Evolutionary conservation across 805 yeast species (phyloP), one percentile per base, ranked within the genome.

Genomic region (Metschnikowia aberdeeniae): DNA sequence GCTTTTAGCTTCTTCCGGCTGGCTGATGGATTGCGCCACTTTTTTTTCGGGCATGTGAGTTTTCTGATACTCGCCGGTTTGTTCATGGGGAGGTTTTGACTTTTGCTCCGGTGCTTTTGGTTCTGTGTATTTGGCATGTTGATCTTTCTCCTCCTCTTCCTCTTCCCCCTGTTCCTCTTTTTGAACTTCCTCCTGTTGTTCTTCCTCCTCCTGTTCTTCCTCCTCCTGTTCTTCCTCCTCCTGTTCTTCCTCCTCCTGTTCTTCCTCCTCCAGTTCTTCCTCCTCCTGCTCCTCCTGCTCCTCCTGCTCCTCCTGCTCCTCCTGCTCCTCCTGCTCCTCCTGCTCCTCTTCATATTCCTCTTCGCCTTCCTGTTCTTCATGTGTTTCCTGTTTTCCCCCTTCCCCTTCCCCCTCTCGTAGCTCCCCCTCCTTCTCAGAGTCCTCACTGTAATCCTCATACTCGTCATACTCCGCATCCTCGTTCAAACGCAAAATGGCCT

Each of bases 401-500:
- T 17, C 17, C 17, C 17, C 17, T 17, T 3, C 26, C 13, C 26
- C 40, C 10, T n/a, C 34, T 36, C 37, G 37, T 34, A 34, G 39
- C 17, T 12, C 32, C 5, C 6, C 33, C 24, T 29, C 40, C 34
- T 28, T 20, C 22, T 48, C 64, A 6, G 53, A 56, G 13, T 51
- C 60, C 12, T 55, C 57, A 31, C 57, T 54, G 45, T 60, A 34
- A 49, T 70, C 75, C 54, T 71, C 76, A 46, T 60, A 69, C 12
- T 67, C 69, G 10, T 64, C 64, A 41, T 64, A 64, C 14, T 59
- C 61, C 7, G 42, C 46, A 44, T 68, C 72, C 34, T 70, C 75
- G 44, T 71, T 70, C 42, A 71, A 57, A 26, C 56, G 55, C 48
- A 71, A 53, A 5, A 71, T 70, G 9, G 74, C 76, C 39, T 59